Percentiles rank a stretch among this genome's conserved stretches.
Evolutionary conservation across 2,329 filamentous ascomycete species (phyloP).

Genomic region (Diaporthe caulivora): DNA sequence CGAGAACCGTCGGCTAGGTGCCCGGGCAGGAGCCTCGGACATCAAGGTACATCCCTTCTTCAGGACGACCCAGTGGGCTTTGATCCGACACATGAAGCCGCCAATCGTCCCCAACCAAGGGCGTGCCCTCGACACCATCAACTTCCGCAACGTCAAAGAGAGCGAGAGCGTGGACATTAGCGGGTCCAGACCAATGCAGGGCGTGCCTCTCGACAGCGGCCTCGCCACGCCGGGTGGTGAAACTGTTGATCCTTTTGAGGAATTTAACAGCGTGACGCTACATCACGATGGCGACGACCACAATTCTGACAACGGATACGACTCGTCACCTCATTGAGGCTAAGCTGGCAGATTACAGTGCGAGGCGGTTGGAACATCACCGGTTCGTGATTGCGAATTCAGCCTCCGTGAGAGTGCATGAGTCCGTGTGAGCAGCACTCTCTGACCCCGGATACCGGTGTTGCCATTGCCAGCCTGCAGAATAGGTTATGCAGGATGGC

Average conservation of each 20-base stretch:
- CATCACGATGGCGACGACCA: conserved; percentile 94
- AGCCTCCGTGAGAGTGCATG: neutral
- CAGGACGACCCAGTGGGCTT: conserved; percentile 93
- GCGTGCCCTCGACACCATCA: conserved; percentile 91
- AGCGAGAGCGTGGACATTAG: conserved; percentile 92
- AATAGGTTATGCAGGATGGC: neutral
- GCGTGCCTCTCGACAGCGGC: conserved; percentile 88
- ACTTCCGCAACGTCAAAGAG: conserved; percentile 98
- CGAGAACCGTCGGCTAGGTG: conserved; percentile 91
- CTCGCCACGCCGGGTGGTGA: conserved; percentile 88
- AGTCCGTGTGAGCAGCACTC: neutral
- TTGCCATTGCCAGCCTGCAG: neutral
- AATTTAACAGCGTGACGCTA: conserved; percentile 98
- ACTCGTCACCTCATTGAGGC: conserved; percentile 38
- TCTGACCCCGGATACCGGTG: neutral
- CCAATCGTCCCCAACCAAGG: conserved; percentile 95
- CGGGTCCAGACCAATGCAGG: conserved; percentile 70
- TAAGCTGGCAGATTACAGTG: neutral
- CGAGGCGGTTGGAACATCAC: neutral
- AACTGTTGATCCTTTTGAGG: conserved; percentile 88
- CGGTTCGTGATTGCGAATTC: neutral
- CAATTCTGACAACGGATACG: conserved; percentile 48
- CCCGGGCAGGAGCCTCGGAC: conserved; percentile 94
- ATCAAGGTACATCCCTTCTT: conserved; percentile 98
- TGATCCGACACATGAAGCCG: conserved; percentile 97